These are phyloP conservation scores for Aspergillus ruber DNA, from an alignment of 2,329 filamentous ascomycete species.

Conservation along the genomic window DNA sequence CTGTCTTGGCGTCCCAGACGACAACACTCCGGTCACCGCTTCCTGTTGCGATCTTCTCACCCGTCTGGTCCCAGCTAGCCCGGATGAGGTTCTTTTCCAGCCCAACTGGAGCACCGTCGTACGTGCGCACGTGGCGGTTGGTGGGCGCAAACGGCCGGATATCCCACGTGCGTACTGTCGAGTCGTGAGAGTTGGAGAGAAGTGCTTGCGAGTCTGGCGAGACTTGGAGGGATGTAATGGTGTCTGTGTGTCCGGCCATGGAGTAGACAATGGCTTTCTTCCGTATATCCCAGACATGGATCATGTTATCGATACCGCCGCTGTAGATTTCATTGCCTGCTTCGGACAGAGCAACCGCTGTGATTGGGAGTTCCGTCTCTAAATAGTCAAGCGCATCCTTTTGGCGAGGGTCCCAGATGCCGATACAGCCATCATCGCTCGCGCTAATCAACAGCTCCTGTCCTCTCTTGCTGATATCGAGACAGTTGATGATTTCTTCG, in stretches of 20 bases:
- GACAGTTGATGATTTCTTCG: constrained; percentile 88
- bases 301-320: constrained; percentile 93
- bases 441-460: constrained; percentile 87
- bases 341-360: constrained; percentile 82
- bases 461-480: constrained; percentile 82
- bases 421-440: constrained; percentile 88
- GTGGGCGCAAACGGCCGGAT: constrained; percentile 88
- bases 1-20: constrained; percentile 83
- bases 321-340: constrained; percentile 93
- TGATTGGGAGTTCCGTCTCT: constrained; percentile 86
- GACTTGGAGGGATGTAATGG: constrained; percentile 81
- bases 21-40: constrained; percentile 86
- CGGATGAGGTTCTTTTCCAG: constrained; percentile 87
- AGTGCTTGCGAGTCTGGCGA: constrained; percentile 89
- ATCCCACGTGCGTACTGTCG: constrained; percentile 91
- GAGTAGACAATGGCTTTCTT: constrained; percentile 85
- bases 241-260: constrained; percentile 84
- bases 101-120: constrained; percentile 82
- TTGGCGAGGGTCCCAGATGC: constrained; percentile 89
- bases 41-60: constrained; percentile 80
- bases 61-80: constrained; percentile 81
- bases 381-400: constrained; percentile 85
- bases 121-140: constrained; percentile 76
- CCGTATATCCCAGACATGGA: constrained; percentile 92
- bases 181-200: constrained; percentile 88